A percentile compares a stretch with the other conserved stretches of the same genome.
Conservation (phyloP, 2,329 filamentous ascomycete genomes). For the Diaporthe ilicicola region DNA sequence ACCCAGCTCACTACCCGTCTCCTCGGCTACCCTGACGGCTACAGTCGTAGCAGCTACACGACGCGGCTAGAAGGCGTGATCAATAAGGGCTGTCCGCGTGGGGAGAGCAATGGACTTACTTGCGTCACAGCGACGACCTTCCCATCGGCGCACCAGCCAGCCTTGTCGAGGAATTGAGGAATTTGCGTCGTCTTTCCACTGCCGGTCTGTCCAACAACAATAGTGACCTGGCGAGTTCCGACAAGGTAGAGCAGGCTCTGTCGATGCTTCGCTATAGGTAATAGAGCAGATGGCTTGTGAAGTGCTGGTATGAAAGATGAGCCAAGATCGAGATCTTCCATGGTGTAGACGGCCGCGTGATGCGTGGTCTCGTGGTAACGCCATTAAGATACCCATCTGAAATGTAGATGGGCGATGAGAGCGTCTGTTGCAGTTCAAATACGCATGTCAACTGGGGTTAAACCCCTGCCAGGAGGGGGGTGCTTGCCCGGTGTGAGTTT, state of each 20-base stretch:
- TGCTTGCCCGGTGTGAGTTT: no score
- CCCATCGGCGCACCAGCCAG: constrained; percentile 87
- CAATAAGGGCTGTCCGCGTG: background rate
- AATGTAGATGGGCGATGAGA: background rate
- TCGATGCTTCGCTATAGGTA: constrained; percentile 87
- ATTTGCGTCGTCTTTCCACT: constrained; percentile 97
- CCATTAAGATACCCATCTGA: background rate
- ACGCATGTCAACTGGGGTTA: background rate
- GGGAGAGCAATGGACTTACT: constrained; percentile 62
- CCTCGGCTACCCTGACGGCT: constrained; percentile 87
- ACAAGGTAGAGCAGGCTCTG: constrained; percentile 84
- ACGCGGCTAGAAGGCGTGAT: constrained; percentile 68
- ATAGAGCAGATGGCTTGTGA: constrained; percentile 82
- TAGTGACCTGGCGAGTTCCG: constrained; percentile 84
- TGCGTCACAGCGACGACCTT: constrained; percentile 90
- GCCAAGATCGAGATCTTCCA: constrained; percentile 66
- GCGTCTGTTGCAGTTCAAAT: background rate
- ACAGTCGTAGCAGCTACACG: constrained; percentile 92
- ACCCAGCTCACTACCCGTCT: constrained; percentile 84
- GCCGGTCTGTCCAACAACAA: constrained; percentile 92
- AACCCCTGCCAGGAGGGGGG: background rate
- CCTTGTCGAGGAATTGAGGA: constrained; percentile 87
- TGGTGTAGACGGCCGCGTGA: constrained; percentile 38
- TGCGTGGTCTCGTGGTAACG: background rate
- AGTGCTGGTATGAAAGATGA: constrained; percentile 78